Conservation (phyloP, 1,284 basidiomycete genomes). For the Ustilago loliicola region DNA sequence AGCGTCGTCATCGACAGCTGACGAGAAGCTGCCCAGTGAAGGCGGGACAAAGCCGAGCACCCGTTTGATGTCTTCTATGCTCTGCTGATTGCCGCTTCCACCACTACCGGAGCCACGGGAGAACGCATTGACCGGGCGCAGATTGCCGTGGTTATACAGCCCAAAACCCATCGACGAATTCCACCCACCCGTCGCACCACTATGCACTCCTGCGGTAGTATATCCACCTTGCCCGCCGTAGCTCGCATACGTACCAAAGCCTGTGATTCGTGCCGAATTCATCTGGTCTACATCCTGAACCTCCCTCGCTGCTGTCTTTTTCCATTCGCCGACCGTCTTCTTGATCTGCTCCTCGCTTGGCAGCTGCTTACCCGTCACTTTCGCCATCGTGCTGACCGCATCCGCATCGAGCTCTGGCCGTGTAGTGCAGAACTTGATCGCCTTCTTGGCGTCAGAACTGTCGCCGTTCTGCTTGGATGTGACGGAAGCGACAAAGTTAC, state of each 20-base stretch:
- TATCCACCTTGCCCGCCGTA: conserved; percentile 44
- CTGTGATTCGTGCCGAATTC: conserved; percentile 38
- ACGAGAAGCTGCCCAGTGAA: conserved; percentile 38
- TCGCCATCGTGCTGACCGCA: conserved; percentile 23
- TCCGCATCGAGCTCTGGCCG: conserved; percentile 32
- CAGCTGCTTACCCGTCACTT: conserved; percentile 27
- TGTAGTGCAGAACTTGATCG: conserved; percentile 32
- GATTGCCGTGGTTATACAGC: conserved; percentile 22
- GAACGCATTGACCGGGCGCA: conserved; percentile 11
- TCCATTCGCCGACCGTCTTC: conserved; percentile 23
- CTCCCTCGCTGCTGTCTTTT: conserved; percentile 27
- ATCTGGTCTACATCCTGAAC: conserved; percentile 39
- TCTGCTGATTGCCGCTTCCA: conserved; percentile 2
- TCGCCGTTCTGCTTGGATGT: conserved; percentile 33
- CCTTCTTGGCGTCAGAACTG: conserved; percentile 22
- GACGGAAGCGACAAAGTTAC: conserved; percentile 45
- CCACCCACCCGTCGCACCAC: conserved; percentile 44
- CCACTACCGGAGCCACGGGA: not conserved
- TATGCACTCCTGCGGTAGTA: conserved; percentile 32
- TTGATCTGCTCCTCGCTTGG: conserved; percentile 20
- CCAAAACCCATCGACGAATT: conserved; percentile 47
- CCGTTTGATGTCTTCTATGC: conserved; percentile 13
- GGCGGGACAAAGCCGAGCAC: conserved; percentile 22
- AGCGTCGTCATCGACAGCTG: conserved; percentile 32
- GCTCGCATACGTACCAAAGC: conserved; percentile 38